A percentile compares a stretch with the other conserved stretches of the same genome.
Evolutionary conservation across 2,329 filamentous ascomycete genomes (phyloP).

Genomic region (Aureobasidium sp.): DNA sequence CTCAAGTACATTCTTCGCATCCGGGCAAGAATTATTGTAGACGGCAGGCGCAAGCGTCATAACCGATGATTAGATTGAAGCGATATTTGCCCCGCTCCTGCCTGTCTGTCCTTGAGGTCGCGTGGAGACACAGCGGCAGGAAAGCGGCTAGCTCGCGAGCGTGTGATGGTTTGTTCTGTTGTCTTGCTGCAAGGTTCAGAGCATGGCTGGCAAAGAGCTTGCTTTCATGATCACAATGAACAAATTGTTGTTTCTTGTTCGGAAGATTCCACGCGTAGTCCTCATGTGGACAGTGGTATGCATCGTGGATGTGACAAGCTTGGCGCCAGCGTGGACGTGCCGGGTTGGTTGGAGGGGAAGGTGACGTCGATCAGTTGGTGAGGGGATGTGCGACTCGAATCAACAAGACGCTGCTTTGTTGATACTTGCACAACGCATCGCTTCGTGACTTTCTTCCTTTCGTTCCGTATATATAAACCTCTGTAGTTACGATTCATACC

Average conservation of each 20-base stretch:
- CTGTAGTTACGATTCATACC: neutral
- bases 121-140: neutral
- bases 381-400: neutral
- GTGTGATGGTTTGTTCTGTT: neutral
- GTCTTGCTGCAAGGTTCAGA: neutral
- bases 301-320: neutral
- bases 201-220: neutral
- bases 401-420: neutral
- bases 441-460: neutral
- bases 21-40: neutral
- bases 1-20: neutral
- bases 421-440: neutral
- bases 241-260: neutral
- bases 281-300: neutral
- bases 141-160: neutral
- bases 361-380: neutral
- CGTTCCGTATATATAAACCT: neutral
- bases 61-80: neutral
- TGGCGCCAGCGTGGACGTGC: neutral
- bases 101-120: neutral
- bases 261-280: neutral
- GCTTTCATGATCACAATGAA: neutral
- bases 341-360: constrained; percentile 1
- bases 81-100: neutral
- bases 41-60: neutral